phyloP scores from a whole-genome alignment of 805 yeast genomes.

The Saturnispora hagleri region DNA sequence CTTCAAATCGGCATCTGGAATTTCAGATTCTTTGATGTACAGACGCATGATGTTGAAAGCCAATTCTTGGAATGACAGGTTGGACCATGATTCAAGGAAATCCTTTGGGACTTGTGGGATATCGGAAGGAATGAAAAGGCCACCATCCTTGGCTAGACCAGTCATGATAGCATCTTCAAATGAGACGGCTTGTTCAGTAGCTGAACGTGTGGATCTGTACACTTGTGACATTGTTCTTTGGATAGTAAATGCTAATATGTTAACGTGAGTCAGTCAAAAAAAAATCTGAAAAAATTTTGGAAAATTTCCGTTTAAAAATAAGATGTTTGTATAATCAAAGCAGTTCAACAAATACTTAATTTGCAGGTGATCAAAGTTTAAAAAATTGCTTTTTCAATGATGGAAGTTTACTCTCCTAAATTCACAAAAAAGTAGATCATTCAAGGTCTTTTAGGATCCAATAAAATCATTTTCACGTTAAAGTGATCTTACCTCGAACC shows the following conservation, averaged over 20 bases:
- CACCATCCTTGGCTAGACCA: constrained; percentile 96
- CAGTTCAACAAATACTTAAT: neutral
- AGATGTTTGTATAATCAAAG: neutral
- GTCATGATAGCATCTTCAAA: constrained; percentile 79
- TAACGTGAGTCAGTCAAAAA: neutral
- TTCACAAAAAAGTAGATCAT: too few species aligned
- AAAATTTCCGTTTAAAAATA: neutral
- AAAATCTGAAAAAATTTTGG: neutral
- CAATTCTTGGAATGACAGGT: constrained; percentile 70
- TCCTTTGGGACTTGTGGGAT: constrained; percentile 58
- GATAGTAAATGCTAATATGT: neutral
- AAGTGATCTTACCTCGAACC: too few species aligned
- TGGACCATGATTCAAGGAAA: constrained; percentile 58
- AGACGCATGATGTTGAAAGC: constrained; percentile 81
- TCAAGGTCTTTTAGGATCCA: too few species aligned
- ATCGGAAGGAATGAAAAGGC: constrained; percentile 78
- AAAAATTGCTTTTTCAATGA: too few species aligned
- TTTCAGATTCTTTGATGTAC: constrained; percentile 66
- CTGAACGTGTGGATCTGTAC: constrained; percentile 75
- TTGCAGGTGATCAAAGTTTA: too few species aligned
- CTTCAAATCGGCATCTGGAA: constrained; percentile 59
- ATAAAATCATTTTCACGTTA: too few species aligned
- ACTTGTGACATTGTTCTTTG: constrained; percentile 34
- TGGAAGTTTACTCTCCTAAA: too few species aligned
- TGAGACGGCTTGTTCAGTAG: constrained; percentile 40